Evolutionary conservation across 176 grass and related monocot genomes (phyloP).

Genomic region (Phoenix dactylifera): DNA sequence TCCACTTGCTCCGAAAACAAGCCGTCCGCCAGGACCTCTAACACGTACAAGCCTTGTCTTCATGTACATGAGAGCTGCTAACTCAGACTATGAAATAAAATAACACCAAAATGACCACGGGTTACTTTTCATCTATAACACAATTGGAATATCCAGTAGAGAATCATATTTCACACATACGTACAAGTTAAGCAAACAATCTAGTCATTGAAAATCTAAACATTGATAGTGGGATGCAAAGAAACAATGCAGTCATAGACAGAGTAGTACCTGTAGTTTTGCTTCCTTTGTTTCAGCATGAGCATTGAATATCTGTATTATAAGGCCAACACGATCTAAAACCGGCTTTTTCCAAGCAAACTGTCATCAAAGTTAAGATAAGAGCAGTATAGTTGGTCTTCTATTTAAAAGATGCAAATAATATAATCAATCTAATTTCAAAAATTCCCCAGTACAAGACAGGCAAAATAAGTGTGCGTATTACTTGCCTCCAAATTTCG

Average conservation of each 20-base stretch:
- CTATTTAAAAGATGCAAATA: not conserved
- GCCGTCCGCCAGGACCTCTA: slow-evolving; percentile 62
- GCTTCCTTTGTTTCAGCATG: slow-evolving; percentile 96
- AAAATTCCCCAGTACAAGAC: not conserved
- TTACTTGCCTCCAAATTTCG: slow-evolving; percentile 86
- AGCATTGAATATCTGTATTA: slow-evolving; percentile 99
- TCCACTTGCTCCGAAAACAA: slow-evolving; percentile 74
- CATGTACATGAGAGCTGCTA: slow-evolving; percentile 96
- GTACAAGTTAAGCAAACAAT: too few relatives aligned
- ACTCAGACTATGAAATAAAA: slow-evolving; percentile 52
- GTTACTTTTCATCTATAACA: slow-evolving; percentile 12
- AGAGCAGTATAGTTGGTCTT: slow-evolving; percentile 2
- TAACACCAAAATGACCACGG: slow-evolving; percentile 7
- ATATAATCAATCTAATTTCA: not conserved
- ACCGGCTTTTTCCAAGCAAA: slow-evolving; percentile 66
- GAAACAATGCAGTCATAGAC: slow-evolving; percentile 17
- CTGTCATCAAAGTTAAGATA: slow-evolving; percentile 29
- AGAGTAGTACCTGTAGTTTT: slow-evolving; percentile 63
- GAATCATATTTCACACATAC: too few relatives aligned
- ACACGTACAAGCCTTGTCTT: slow-evolving; percentile 94
- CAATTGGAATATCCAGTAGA: too few relatives aligned
- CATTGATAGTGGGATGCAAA: not conserved
- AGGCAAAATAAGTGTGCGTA: slow-evolving; percentile 1
- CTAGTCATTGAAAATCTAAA: too few relatives aligned
- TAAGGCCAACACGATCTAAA: slow-evolving; percentile 85